These are phyloP conservation scores for Naganishia kalamii DNA, from an alignment of 768 basidiomycete species.

Conservation along the genomic window DNA sequence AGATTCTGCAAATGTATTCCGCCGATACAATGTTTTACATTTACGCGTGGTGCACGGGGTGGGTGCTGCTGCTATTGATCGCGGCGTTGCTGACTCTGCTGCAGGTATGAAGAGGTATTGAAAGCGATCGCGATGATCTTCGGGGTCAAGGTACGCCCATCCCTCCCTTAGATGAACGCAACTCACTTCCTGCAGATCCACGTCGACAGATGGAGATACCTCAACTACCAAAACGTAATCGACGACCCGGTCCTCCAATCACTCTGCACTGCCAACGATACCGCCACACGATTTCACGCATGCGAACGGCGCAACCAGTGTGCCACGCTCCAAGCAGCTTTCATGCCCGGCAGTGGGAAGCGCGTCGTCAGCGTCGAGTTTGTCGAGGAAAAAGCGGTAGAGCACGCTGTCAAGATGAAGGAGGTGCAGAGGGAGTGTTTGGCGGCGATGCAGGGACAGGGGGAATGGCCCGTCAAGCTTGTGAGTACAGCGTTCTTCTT, in stretches of 20 bases:
- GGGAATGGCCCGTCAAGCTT: slow-evolving; percentile 55
- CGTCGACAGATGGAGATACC: slow-evolving; percentile 78
- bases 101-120: slow-evolving; percentile 73
- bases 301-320: slow-evolving; percentile 82
- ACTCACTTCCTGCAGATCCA: slow-evolving; percentile 59
- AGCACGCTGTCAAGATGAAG: slow-evolving; percentile 55
- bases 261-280: slow-evolving; percentile 32
- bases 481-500: slow-evolving; percentile 48
- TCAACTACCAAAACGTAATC: slow-evolving; percentile 62
- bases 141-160: slow-evolving; percentile 53
- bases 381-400: slow-evolving; percentile 59
- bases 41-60: slow-evolving; percentile 90
- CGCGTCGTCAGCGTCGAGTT: slow-evolving; percentile 78
- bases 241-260: slow-evolving; percentile 49
- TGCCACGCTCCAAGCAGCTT: slow-evolving; percentile 41
- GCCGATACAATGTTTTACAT: slow-evolving; percentile 70
- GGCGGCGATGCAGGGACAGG: slow-evolving; percentile 31
- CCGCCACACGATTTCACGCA: slow-evolving; percentile 77
- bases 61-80: slow-evolving; percentile 8
- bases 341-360: slow-evolving; percentile 39
- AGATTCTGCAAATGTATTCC: slow-evolving; percentile 65
- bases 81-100: not conserved
- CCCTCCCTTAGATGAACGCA: not conserved
- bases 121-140: slow-evolving; percentile 68
- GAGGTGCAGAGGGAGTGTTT: slow-evolving; percentile 50